These are phyloP conservation scores for Colletotrichum sp. DNA, from an alignment of 2,329 filamentous ascomycete genomes.

Conservation along the genomic window DNA sequence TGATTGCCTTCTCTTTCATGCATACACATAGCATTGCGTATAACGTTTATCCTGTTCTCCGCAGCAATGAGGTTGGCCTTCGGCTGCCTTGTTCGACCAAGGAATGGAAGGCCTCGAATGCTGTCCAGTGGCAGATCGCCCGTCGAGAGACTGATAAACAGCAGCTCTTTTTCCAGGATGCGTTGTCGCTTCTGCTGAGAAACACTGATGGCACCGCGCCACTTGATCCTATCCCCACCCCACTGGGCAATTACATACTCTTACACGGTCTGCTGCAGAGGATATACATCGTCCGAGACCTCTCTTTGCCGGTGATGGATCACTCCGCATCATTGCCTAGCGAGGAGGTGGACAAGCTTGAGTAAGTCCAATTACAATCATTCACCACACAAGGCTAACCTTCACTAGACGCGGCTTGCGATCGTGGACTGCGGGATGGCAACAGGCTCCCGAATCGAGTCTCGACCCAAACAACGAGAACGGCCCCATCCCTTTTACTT, in stretches of 20 bases:
- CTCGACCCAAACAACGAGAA: slow-evolving; percentile 45
- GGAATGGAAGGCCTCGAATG: slow-evolving; percentile 39
- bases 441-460: slow-evolving; percentile 41
- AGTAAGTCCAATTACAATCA: slow-evolving; percentile 25
- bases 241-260: slow-evolving; percentile 41
- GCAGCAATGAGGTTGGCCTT: slow-evolving; percentile 40
- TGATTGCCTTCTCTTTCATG: slow-evolving; percentile 43
- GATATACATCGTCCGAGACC: slow-evolving; percentile 42
- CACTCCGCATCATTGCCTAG: slow-evolving; percentile 33
- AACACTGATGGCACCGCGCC: slow-evolving; percentile 31
- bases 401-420: slow-evolving; percentile 34
- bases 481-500: slow-evolving; percentile 47
- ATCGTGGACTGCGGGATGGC: slow-evolving; percentile 43
- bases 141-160: slow-evolving; percentile 30
- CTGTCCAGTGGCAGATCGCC: slow-evolving; percentile 33
- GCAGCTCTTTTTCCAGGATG: slow-evolving; percentile 41
- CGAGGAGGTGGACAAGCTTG: slow-evolving; percentile 41
- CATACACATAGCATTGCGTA: slow-evolving; percentile 44
- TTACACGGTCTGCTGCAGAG: slow-evolving; percentile 41
- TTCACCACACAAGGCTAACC: not conserved
- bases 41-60: slow-evolving; percentile 39
- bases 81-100: slow-evolving; percentile 38
- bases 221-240: slow-evolving; percentile 39
- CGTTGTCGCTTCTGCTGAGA: slow-evolving; percentile 34
- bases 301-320: slow-evolving; percentile 38